Evolutionary conservation across 225 moss, liverwort and hornwort genomes (phyloP), one percentile per base, ranked within the genome.

Genomic region (Takakia lepidozioides): DNA sequence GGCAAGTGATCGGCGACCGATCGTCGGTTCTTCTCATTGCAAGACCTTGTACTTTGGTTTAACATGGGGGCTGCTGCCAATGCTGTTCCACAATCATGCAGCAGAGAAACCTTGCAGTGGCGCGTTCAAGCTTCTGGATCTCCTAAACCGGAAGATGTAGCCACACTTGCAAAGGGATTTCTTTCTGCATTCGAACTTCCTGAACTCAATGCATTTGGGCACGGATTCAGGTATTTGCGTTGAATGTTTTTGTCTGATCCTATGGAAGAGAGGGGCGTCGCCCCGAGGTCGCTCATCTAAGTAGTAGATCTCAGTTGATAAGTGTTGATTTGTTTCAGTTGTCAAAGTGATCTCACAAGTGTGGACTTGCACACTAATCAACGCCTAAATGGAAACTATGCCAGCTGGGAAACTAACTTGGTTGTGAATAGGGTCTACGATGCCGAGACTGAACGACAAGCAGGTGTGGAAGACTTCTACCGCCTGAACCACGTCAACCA

Each of bases 381-480:
- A 23, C 13, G 5, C 26, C n/a, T n/a, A n/a, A n/a, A n/a, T n/a
- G n/a, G n/a, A n/a, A n/a, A n/a, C n/a, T n/a, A n/a, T n/a, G n/a
- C n/a, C n/a, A n/a, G n/a, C n/a, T n/a, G n/a, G n/a, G n/a, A n/a
- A n/a, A 23, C 0, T 38, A 43, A 43, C 17, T 46, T 2, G 27
- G n/a, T 4, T 3, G 16, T 25, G 3, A 56, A 51, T 70, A 85
- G 84, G 49, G 59, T 54, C 14, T 85, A 77, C n/a, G 57, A 77
- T 7, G 57, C 52, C 20, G 74, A 53, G n/a, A 71, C 71, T 28
- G 63, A 74, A 24, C 74, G 77, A 25, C 76, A 66, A 41, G 55
- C 59, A 14, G 59, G 70, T 15, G 81, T 85, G 61, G 61, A 81
- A 68, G 63, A 73, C 46, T 54, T 81, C 43, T 85, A 85, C 44